A percentile compares a stretch with the other conserved stretches of the same genome.
Conservation (phyloP, 2,329 filamentous ascomycete genomes). For the Fusarium dimerum region DNA sequence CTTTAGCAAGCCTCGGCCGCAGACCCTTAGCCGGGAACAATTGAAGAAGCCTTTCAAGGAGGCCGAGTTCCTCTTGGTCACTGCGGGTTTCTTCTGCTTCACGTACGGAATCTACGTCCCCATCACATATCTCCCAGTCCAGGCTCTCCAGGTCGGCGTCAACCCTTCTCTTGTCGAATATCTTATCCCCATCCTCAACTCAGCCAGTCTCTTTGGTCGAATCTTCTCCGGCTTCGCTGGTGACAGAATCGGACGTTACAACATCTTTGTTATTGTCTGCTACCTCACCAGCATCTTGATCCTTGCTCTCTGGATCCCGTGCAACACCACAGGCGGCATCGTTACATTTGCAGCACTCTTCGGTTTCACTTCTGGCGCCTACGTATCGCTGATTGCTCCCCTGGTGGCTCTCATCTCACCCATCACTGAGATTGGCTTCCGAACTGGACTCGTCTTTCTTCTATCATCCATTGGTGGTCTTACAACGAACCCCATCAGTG, state of each 20-base stretch:
- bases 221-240: constrained; percentile 34
- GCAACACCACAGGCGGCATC: constrained; percentile 26
- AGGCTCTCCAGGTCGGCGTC: constrained; percentile 34
- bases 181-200: constrained; percentile 41
- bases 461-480: constrained; percentile 57
- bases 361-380: constrained; percentile 45
- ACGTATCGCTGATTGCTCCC: constrained; percentile 40
- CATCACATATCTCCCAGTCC: constrained; percentile 37
- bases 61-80: constrained; percentile 32
- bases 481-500: constrained; percentile 58
- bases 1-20: constrained; percentile 22
- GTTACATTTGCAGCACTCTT: constrained; percentile 44
- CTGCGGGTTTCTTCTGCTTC: constrained; percentile 36
- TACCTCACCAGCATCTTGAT: constrained; percentile 40
- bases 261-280: constrained; percentile 48
- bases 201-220: constrained; percentile 40
- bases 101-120: constrained; percentile 40
- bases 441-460: constrained; percentile 46
- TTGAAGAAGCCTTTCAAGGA: constrained; percentile 36
- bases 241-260: constrained; percentile 41
- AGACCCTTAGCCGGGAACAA: constrained; percentile 32
- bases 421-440: constrained; percentile 30
- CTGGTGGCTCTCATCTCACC: constrained; percentile 42
- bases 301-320: constrained; percentile 47
- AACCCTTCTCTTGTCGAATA: constrained; percentile 32